Conservation (phyloP, 192 early-diverging fungal genomes). For the Linnemannia hyalina region DNA sequence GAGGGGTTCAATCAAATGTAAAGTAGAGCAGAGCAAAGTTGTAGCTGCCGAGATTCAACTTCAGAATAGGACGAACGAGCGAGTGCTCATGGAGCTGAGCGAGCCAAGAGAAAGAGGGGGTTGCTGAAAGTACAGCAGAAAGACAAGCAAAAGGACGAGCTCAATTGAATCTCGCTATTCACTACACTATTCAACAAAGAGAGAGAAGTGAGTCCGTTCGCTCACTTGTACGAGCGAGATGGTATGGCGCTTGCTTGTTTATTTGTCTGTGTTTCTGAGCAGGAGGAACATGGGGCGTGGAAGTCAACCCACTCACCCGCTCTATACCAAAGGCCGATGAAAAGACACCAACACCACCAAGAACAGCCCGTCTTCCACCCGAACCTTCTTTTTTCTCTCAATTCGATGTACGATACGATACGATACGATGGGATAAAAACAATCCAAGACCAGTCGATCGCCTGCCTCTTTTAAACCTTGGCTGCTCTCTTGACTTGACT, state of each 20-base stretch:
- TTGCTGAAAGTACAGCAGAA: background rate
- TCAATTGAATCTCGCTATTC: background rate
- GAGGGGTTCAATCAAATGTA: background rate
- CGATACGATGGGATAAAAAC: background rate
- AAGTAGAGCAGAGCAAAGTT: background rate
- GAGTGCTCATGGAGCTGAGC: background rate
- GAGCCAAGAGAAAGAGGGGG: background rate
- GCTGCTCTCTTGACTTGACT: background rate
- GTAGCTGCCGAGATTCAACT: background rate
- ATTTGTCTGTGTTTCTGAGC: background rate
- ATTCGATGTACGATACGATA: background rate
- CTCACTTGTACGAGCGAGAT: background rate
- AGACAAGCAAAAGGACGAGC: background rate
- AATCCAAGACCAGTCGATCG: background rate
- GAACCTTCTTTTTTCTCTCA: background rate
- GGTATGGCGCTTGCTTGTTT: no score
- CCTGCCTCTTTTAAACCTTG: background rate
- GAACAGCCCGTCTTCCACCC: background rate
- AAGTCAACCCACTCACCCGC: background rate
- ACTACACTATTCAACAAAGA: background rate
- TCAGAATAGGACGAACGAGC: background rate
- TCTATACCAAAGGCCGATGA: no score
- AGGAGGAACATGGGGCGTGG: constrained; percentile 7
- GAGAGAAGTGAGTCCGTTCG: background rate
- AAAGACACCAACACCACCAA: background rate